Evolutionary conservation across 2,329 filamentous ascomycete genomes (phyloP).

Genomic region (Chaetothyriales sp.): DNA sequence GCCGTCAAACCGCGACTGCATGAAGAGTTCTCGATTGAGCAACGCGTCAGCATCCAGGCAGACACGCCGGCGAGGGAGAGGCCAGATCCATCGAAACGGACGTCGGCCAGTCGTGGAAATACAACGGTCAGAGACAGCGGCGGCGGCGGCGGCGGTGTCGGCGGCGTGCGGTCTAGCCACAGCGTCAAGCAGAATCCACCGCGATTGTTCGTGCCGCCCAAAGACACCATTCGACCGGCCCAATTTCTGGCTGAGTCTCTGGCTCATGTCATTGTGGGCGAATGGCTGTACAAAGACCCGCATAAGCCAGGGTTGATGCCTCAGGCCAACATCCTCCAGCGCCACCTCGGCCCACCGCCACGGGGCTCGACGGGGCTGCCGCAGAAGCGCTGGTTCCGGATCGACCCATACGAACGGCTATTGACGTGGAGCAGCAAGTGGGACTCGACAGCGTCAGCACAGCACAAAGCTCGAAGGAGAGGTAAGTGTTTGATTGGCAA

Average conservation of each 20-base stretch:
- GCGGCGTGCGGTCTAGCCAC: neutral
- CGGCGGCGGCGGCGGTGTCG: neutral
- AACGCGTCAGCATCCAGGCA: neutral
- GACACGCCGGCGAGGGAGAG: neutral
- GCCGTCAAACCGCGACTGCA: neutral
- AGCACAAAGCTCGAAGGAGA: neutral
- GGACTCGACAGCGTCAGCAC: neutral
- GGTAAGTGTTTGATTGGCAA: neutral
- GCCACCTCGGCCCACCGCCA: neutral
- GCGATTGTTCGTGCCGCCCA: neutral
- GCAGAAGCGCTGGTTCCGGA: neutral
- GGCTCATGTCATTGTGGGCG: constrained; percentile 1
- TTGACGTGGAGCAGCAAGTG: constrained; percentile 1
- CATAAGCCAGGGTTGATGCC: constrained; percentile 1
- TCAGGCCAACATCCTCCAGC: neutral
- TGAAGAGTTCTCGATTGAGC: neutral
- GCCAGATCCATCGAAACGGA: neutral
- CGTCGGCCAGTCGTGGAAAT: neutral
- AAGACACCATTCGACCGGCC: neutral
- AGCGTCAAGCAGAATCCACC: neutral
- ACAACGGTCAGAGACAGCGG: neutral
- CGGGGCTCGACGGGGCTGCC: neutral
- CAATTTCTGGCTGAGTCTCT: constrained; percentile 1
- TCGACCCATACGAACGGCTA: neutral
- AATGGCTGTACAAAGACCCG: constrained; percentile 1